Base-by-base conservation (phyloP, 805 yeast genomes). In the Myxozyma monticola region DNA sequence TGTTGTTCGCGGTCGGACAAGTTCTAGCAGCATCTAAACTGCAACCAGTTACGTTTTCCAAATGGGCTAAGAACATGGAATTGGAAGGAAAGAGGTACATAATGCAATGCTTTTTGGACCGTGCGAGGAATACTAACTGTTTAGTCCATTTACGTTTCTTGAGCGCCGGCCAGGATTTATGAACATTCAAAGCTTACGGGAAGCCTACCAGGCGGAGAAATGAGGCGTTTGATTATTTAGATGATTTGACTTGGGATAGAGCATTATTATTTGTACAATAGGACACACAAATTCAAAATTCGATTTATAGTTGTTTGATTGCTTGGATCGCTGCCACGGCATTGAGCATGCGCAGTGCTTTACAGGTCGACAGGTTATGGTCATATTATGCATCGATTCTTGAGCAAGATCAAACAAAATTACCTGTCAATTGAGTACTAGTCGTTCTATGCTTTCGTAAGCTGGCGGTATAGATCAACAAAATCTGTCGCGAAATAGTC, bases 51-150 rank as follows among this genome's bases (percentile, higher is more conserved):
- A 9, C 44, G 10, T 56, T 47, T 34, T 40, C 60, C 2, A 47
- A 47, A 26, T 55, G 55, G 51, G 51, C 60, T 6, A 51, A 56
- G 37, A 26, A 20, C 10, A 12, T 55, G 30, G 57, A 51, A 28
- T 24, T 25, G 31, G 49, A 51, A n/a, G 43, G 51, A 18, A 40
- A 38, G 10, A 47, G 53, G 58, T 51, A 45, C 24, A 29, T 33
- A 12, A 7, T 26, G 1, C 28, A 9, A 17, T 21, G 5, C 10
- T 15, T 17, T 15, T 7, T 34, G 15, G 9, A 28, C 31, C 31
- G 14, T 28, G 31, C 14, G 31, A 28, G 9, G 9, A 14, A 14
- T 28, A 14, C 31, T 28, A 28, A 28, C 24, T 33, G 21, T 18
- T 4, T 38, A 53, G 57, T 24, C 58, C 58, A 6, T 54, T 36